Base-by-base conservation (phyloP, 2,329 filamentous ascomycete species). In the Ophiobolus disseminans region DNA sequence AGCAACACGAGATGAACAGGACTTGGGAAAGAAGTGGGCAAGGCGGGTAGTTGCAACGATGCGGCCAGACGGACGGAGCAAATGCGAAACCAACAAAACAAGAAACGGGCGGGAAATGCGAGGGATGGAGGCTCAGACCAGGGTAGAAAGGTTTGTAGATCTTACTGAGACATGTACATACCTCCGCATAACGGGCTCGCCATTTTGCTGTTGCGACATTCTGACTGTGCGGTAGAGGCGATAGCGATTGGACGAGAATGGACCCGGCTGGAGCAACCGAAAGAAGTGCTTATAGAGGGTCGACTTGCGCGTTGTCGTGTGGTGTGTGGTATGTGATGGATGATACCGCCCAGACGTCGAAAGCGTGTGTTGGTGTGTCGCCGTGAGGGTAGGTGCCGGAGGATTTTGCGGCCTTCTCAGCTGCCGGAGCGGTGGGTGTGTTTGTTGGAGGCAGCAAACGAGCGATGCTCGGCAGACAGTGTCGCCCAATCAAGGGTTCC, bases 101-200 rank as follows among this genome's bases (percentile, higher is more conserved):
- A 31, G 17, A 35, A 40, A 41, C 20, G 21, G 16, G 40, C 14
- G n/a, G 30, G 36, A 21, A 26, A 45, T 28, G 26, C 31, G 37
- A 9, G 42, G 16, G 34, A 34, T 34, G 28, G 19, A 45, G 32
- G 21, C 32, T 31, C 21, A 20, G 42, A 40, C 39, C 39, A 48
- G 46, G 51, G 42, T 43, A 30, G 30, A 26, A 32, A 17, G 30
- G 44, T 34, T 41, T 43, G 46, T 21, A 32, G 41, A 53, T 32
- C 19, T 23, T 34, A 47, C 19, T 43, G 17, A 46, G 46, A 56
- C 53, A 51, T 53, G 46, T 41, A 71, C 81, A 62, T 84, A 88
- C 86, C 86, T 86, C 78, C 83, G 80, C 76, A 86, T 86, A 52
- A 85, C 83, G 69, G 84, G 84, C 61, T 80, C 73, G 57, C 69